These are phyloP conservation scores for Russula vinacea DNA, from an alignment of 768 basidiomycete genomes.

Conservation along the genomic window DNA sequence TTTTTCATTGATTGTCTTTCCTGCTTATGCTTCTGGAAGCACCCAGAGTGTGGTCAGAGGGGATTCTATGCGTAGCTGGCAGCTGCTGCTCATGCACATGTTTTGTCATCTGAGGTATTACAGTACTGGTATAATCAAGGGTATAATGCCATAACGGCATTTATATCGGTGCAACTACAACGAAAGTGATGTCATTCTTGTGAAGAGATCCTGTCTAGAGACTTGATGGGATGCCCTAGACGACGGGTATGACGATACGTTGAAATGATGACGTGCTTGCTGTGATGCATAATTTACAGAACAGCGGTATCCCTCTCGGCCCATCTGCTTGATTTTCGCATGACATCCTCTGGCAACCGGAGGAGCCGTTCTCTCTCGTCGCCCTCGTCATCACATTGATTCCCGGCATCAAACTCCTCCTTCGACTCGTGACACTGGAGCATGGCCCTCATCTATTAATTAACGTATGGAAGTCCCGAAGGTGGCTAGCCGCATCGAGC, in stretches of 20 bases:
- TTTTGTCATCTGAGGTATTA: neutral
- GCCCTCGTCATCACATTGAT: neutral
- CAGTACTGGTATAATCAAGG: too few species aligned
- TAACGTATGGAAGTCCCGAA: constrained; percentile 16
- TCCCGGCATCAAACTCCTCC: neutral
- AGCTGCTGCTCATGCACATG: too few species aligned
- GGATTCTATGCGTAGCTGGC: too few species aligned
- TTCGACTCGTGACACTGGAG: neutral
- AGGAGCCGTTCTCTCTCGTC: constrained; percentile 6
- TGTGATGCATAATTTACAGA: too few species aligned
- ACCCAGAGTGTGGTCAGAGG: too few species aligned
- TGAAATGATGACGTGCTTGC: too few species aligned
- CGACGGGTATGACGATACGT: too few species aligned
- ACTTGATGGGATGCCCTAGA: too few species aligned
- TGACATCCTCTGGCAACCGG: constrained; percentile 21
- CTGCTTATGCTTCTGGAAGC: neutral
- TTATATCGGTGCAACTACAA: neutral
- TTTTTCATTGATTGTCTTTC: neutral
- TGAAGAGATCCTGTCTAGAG: neutral
- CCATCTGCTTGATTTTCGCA: constrained; percentile 16
- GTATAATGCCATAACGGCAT: too few species aligned
- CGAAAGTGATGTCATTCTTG: constrained; percentile 16
- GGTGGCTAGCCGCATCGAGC: constrained; percentile 12
- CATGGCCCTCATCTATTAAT: constrained; percentile 14
- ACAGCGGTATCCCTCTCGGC: neutral